Conservation (phyloP, 78 protist genomes). For the Mastigamoeba balamuthi region DNA sequence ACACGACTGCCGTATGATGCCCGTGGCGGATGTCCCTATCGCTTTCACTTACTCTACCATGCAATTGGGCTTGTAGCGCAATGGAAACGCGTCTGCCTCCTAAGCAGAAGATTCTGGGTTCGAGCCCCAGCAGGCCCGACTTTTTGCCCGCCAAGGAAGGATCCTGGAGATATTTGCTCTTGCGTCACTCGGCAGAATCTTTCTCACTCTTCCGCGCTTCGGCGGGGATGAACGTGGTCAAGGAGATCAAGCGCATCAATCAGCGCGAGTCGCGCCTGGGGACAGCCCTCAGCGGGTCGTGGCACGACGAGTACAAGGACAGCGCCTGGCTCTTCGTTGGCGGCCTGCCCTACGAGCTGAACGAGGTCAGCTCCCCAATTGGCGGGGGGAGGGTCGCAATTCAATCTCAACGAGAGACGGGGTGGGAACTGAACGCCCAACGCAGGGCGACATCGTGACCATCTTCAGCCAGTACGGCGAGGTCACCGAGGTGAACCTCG, state of each 20-base stretch:
- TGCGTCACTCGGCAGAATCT: neutral
- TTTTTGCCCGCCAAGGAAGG: too few species aligned
- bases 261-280: slow-evolving; percentile 11
- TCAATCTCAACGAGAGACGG: slow-evolving; percentile 21
- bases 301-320: slow-evolving; percentile 61
- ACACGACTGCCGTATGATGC: too few species aligned
- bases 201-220: neutral
- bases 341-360: slow-evolving; percentile 12
- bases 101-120: too few species aligned
- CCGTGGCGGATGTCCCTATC: too few species aligned
- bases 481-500: slow-evolving; percentile 63
- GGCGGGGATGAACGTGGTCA: slow-evolving; percentile 17
- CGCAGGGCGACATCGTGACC: slow-evolving; percentile 63
- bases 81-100: too few species aligned
- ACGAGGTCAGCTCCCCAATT: slow-evolving; percentile 19
- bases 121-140: too few species aligned
- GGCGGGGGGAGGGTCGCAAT: slow-evolving; percentile 26
- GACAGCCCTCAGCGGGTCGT: slow-evolving; percentile 18
- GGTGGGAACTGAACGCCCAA: too few species aligned
- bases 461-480: slow-evolving; percentile 70
- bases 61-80: too few species aligned
- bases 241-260: slow-evolving; percentile 43
- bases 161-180: too few species aligned
- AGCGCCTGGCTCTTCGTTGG: slow-evolving; percentile 5
- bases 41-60: too few species aligned